Base-by-base conservation (phyloP, 2,329 filamentous ascomycete genomes). In the Diaporthe australafricana region DNA sequence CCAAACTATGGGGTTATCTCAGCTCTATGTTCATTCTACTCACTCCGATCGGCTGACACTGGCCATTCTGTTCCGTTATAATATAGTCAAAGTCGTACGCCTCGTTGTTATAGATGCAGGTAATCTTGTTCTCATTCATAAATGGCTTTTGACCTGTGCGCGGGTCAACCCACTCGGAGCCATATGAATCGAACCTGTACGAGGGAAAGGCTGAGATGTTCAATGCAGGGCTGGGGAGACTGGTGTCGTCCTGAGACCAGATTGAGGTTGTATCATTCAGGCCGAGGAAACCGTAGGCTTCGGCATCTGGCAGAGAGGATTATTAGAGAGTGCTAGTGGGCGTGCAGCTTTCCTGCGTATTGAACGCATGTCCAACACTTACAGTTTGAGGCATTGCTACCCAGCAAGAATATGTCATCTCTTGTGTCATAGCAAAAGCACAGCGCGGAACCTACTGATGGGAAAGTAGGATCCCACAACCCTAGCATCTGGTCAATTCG, bases 1-100 rank as follows among this genome's bases (percentile, higher is more conserved):
- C 8, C 22, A 17, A 27, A 27, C 1, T 12, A 20, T 7, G 6
- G 17, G 11, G 38, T 4, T 4, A 16, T 8, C 7, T 25, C 3
- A 20, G 14, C 17, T 30, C 17, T 20, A 25, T n/a, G 8, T 12
- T 27, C 5, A 27, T 27, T 1, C 25, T n/a, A 45, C 56, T 45
- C 45, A 62, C 56, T n/a, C 56, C 56, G 27, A 14, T 62, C 6
- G 56, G 56, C 20, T 62, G 56, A 45, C 56, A 62, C 17, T 14
- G 38, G 38, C 56, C 56, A 5, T 45, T 30, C 0, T 25, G 22
- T 4, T 62, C 22, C 8, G 56, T 62, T 12, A 62, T 62, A 9
- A 62, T 62, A 17, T 62, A 45, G 56, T 45, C 11, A 11, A 45
- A 62, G 7, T 45, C 56, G 25, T 62, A 62, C 9, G 25, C 11